Base-by-base conservation (phyloP, 148 eudicot species). In the Chenopodium album region DNA sequence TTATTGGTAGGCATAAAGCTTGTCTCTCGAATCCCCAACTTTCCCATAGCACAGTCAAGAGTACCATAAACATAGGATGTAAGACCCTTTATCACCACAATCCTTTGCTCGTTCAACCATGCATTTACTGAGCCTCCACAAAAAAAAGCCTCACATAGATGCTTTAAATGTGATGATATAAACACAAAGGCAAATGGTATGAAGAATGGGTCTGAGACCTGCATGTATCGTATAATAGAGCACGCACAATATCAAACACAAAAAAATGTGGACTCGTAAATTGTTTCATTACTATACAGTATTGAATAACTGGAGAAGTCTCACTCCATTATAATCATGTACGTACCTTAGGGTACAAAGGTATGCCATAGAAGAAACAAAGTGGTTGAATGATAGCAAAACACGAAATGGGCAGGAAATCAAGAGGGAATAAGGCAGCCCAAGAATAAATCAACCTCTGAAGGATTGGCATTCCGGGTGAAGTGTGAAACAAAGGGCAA, bases 1-100 rank as follows among this genome's bases (percentile, higher is more conserved):
- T 94, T 94, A 37, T 90, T 91, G 26, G 98, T 94, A 2, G 90
- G 86, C 20, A 80, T 75, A 76, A 90, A 94, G n/a, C 76, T 87
- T 12, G 90, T 85, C 64, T 87, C 62, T 32, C 73, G 79, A 50
- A 87, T n/a, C 2, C 97, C 94, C 16, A 91, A 14, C 29, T 44
- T 79, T 60, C 87, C 76, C 94, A 87, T 71, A 9, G 86, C 23
- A 6, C 75, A 87, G 4, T 91, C 90, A 3, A 94, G 37, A 48
- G 80, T 74, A 64, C 92, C 97, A 46, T 76, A 91, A 2, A 82
- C 29, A 50, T 81, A 63, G 69, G 76, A 70, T 14, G 91, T 85
- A 2, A 91, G 77, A 29, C 87, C 79, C 50, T 82, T 88, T 59
- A 92, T 87, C 90, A 88, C 79, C 86, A 86, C 85, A 7, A 88